A percentile compares a stretch with the other conserved stretches of the same genome.
phyloP scores from a whole-genome alignment of 1,139 yeast genomes.

The Pichia norvegensis region DNA sequence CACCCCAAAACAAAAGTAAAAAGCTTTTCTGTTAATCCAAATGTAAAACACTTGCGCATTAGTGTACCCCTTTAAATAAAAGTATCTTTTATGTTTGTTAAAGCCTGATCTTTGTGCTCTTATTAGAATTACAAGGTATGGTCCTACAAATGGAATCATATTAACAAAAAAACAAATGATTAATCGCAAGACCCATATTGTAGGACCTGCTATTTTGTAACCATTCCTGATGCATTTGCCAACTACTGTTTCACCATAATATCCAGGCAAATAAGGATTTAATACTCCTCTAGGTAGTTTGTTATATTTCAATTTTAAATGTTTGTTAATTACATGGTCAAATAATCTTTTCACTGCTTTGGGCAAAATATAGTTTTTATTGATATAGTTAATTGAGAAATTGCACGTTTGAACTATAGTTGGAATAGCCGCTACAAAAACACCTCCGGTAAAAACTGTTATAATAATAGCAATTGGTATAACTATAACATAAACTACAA shows the following conservation, averaged over 20 bases:
- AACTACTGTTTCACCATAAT: conserved; percentile 31
- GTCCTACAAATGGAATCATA: conserved; percentile 57
- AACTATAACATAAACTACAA: conserved; percentile 36
- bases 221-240: conserved; percentile 27
- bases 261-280: conserved; percentile 36
- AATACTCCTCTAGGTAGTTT: conserved; percentile 31
- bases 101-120: conserved; percentile 56
- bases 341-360: conserved; percentile 47
- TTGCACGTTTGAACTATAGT: conserved; percentile 46
- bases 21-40: conserved; percentile 19
- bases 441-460: conserved; percentile 47
- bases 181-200: conserved; percentile 30
- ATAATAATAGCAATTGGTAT: conserved; percentile 47
- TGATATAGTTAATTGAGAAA: conserved; percentile 42
- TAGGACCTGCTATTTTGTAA: conserved; percentile 26
- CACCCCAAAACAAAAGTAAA: conserved; percentile 42
- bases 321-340: conserved; percentile 47
- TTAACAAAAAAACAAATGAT: conserved; percentile 34
- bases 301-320: conserved; percentile 24
- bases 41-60: conserved; percentile 31
- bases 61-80: conserved; percentile 48
- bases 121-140: conserved; percentile 43
- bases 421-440: conserved; percentile 24
- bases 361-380: conserved; percentile 48
- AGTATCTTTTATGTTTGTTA: conserved; percentile 52